A percentile compares a stretch with the other conserved stretches of the same genome.
Evolutionary conservation across 2,329 filamentous ascomycete genomes (phyloP).

Genomic region (Paraphoma chrysanthemicola): DNA sequence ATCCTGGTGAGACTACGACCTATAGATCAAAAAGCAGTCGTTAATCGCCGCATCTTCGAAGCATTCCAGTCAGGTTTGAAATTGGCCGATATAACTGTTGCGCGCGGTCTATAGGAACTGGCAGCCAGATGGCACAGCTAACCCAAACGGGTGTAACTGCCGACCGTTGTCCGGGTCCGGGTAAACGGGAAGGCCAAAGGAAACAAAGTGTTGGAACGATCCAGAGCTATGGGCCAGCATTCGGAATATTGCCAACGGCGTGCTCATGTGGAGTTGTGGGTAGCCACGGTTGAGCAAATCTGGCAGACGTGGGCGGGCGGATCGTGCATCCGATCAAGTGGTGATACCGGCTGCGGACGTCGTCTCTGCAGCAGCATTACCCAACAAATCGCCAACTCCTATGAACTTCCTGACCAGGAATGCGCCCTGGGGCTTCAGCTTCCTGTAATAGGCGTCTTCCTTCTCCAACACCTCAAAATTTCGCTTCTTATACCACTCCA

Average conservation of each 20-base stretch:
- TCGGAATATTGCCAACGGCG: not conserved
- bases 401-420: slow-evolving; percentile 58
- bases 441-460: slow-evolving; percentile 65
- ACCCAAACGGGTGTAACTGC: slow-evolving; percentile 4
- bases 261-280: not conserved
- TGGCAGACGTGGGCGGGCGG: too few relatives aligned
- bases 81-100: slow-evolving; percentile 9
- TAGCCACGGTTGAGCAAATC: too few relatives aligned
- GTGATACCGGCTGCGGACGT: not conserved
- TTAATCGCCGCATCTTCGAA: not conserved
- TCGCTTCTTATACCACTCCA: slow-evolving; percentile 66
- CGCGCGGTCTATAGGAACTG: not conserved
- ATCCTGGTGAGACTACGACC: slow-evolving; percentile 15
- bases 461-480: slow-evolving; percentile 61
- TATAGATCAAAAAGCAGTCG: not conserved
- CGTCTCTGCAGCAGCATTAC: slow-evolving; percentile 1
- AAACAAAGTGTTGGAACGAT: slow-evolving; percentile 1
- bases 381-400: slow-evolving; percentile 43
- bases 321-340: not conserved
- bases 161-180: slow-evolving; percentile 8
- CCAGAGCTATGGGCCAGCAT: not conserved
- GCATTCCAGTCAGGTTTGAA: not conserved
- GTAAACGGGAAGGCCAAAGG: slow-evolving; percentile 8
- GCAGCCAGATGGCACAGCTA: not conserved
- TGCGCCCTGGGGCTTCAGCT: slow-evolving; percentile 63